Percentiles rank a stretch among this genome's conserved stretches.
phyloP scores from a whole-genome alignment of 768 basidiomycete genomes.

The Xerocomus brunneocitrinus region DNA sequence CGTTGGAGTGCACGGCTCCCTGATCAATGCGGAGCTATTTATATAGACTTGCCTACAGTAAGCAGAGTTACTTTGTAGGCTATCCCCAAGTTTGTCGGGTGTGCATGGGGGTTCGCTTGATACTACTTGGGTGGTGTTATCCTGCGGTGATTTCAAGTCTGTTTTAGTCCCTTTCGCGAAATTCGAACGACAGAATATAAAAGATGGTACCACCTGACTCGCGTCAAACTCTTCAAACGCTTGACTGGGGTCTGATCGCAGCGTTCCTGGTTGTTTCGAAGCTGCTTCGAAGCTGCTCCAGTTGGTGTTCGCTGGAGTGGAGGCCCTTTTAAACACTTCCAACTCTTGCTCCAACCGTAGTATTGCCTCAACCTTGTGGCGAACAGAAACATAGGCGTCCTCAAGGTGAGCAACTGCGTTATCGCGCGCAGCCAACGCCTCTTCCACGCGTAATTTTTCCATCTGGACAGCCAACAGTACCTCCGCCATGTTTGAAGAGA shows the following conservation, averaged over 20 bases:
- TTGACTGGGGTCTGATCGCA: background rate
- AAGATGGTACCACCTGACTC: conserved; percentile 3
- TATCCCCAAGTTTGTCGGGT: conserved; percentile 20
- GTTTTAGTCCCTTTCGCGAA: background rate
- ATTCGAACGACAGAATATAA: background rate
- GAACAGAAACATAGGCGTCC: conserved; percentile 55
- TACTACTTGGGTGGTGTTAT: background rate
- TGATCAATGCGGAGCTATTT: conserved; percentile 6
- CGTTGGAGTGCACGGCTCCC: background rate
- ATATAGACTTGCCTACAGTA: conserved; percentile 16
- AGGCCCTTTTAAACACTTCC: conserved; percentile 23
- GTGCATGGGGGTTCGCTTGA: conserved; percentile 9
- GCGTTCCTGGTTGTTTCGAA: background rate
- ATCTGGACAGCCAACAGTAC: conserved; percentile 52
- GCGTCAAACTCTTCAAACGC: background rate
- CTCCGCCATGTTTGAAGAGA: conserved; percentile 32
- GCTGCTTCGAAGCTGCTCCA: background rate
- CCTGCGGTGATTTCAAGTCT: background rate
- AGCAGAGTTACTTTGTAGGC: conserved; percentile 26
- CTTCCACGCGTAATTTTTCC: conserved; percentile 48
- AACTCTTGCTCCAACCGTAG: conserved; percentile 43
- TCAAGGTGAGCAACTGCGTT: conserved; percentile 53
- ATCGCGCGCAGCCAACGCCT: conserved; percentile 63
- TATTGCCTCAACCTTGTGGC: conserved; percentile 54
- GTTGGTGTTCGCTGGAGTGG: conserved; percentile 21